Base-by-base conservation (phyloP, 192 early-diverging fungal genomes). In the Geosiphon pyriformis region DNA sequence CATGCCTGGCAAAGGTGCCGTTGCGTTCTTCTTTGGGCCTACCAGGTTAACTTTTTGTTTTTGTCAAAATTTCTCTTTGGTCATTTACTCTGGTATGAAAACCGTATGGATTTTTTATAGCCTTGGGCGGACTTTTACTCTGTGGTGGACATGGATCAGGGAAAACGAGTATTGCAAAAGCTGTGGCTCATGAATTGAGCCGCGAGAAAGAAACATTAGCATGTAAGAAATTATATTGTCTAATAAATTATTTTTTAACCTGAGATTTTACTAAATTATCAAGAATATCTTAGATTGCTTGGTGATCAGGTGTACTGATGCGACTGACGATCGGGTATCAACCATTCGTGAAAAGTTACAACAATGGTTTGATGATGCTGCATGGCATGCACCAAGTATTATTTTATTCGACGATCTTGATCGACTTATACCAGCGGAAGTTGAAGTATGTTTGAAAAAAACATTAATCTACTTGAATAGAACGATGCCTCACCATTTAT, bases 361-460 rank as follows among this genome's bases (percentile, higher is more conserved):
- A 68, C 66, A 80, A 49, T 80, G 80, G 71, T 83, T 88, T 67
- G 75, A 85, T 49, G 78, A 83, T 25, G 84, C 85, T n/a, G 79
- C 80, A 17, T 90, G 83, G 81, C 86, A 84, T 48, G 71, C 80
- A 3, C 91, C 91, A n/a, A 82, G 82, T 46, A 73, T 92, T 17
- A 53, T 93, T 10, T 74, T 92, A 23, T 81, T 91, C 49, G 91
- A 93, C 58, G 84, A 92, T 61, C 64, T 93, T 33, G 91, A 93
- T 70, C 72, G 81, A 12, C 66, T 93, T 30, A 79, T 88, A 25
- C 88, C 87, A 10, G 85, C 86, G 0, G 86, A 88, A 65, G 81
- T 89, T 20, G 90, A 90, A 75, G 85, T 88, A 72, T 37, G 65
- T 34, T 18, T 55, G 2, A 42, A 27, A 23, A 54, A 7, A 54